Conservation (phyloP, 2,329 filamentous ascomycete species). For the Talaromyces amestolkiae region DNA sequence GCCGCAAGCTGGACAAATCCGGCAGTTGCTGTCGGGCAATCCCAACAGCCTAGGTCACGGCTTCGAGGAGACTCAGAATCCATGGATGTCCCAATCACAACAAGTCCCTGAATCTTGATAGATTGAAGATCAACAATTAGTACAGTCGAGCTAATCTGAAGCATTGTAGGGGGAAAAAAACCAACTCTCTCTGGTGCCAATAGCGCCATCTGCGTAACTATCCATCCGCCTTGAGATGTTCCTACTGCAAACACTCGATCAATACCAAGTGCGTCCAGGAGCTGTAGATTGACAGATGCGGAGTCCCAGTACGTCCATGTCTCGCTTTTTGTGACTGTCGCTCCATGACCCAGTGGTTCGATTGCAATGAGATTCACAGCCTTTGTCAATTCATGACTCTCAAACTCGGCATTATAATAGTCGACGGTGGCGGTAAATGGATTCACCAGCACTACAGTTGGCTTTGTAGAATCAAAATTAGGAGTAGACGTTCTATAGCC, state of each 20-base stretch:
- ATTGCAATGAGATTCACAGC: slow-evolving; percentile 49
- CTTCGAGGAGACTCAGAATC: slow-evolving; percentile 45
- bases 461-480: slow-evolving; percentile 47
- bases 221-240: slow-evolving; percentile 52
- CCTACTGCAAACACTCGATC: slow-evolving; percentile 45
- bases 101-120: slow-evolving; percentile 46
- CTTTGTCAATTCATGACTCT: slow-evolving; percentile 31
- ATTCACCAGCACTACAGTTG: slow-evolving; percentile 49
- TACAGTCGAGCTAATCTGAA: background rate
- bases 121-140: background rate
- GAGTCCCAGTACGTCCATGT: slow-evolving; percentile 54
- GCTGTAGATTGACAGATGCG: slow-evolving; percentile 50
- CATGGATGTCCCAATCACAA: slow-evolving; percentile 50
- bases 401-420: slow-evolving; percentile 39
- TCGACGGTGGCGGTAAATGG: slow-evolving; percentile 47
- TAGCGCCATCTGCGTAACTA: slow-evolving; percentile 50
- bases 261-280: slow-evolving; percentile 47
- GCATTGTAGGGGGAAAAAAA: background rate
- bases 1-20: slow-evolving; percentile 38
- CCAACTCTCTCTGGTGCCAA: slow-evolving; percentile 44
- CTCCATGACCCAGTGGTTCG: slow-evolving; percentile 50
- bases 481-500: slow-evolving; percentile 44
- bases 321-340: slow-evolving; percentile 41
- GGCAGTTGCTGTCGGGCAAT: slow-evolving; percentile 33
- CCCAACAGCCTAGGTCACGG: slow-evolving; percentile 47